Percentiles rank a stretch among this genome's conserved stretches.
Conservation (phyloP, 1,284 basidiomycete species). For the Cryptococcus sp. region DNA sequence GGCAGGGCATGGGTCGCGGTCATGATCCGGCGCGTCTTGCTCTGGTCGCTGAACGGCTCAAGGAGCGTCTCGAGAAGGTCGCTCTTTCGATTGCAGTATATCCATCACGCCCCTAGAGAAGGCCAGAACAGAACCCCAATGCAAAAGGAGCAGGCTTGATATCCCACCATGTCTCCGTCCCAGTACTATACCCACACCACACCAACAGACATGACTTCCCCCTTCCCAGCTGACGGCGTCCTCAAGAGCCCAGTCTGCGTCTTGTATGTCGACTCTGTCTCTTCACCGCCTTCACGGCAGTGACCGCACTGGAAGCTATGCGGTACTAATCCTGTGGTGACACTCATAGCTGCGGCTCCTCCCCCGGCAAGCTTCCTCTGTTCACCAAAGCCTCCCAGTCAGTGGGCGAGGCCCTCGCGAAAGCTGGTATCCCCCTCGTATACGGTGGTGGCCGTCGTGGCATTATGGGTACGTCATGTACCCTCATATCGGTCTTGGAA, state of each 20-base stretch:
- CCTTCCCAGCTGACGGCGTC: constrained; percentile 24
- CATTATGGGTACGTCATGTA: constrained; percentile 63
- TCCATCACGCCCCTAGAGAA: too few species aligned
- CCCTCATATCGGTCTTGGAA: too few species aligned
- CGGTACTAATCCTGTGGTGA: not conserved
- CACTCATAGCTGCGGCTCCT: constrained; percentile 56
- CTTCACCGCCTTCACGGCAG: not conserved
- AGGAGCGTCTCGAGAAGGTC: too few species aligned
- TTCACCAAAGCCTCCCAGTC: constrained; percentile 69
- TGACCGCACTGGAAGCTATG: not conserved
- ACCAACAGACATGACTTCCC: constrained; percentile 13
- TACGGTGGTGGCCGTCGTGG: constrained; percentile 83
- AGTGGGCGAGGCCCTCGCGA: constrained; percentile 69
- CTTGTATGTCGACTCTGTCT: constrained; percentile 34
- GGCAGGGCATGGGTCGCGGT: too few species aligned
- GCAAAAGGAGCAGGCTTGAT: not conserved
- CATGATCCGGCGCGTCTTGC: too few species aligned
- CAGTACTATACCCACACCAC: not conserved
- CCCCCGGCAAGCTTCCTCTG: constrained; percentile 60
- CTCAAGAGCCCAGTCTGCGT: constrained; percentile 46
- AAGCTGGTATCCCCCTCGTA: constrained; percentile 63
- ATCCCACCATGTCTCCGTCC: not conserved
- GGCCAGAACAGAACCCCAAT: too few species aligned
- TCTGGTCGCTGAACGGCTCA: too few species aligned
- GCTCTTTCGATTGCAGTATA: too few species aligned